A percentile compares a stretch with the other conserved stretches of the same genome.
phyloP scores from a whole-genome alignment of 345 rosid species.

The Melaleuca quinquenervia region DNA sequence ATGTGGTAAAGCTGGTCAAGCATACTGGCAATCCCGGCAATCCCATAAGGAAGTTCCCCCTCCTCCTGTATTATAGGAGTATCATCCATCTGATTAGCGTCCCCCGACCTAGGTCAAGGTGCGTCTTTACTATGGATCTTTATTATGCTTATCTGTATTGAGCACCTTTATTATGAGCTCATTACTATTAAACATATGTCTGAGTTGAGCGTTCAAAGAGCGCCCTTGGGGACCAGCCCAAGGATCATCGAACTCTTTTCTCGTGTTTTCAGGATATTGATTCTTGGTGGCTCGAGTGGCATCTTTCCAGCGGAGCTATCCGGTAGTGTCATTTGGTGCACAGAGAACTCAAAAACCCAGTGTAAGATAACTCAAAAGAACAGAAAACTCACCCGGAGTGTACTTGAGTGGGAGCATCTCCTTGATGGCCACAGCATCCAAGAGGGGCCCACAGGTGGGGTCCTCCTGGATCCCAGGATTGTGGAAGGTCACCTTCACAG shows the following conservation, averaged over 20 bases:
- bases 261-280: no score
- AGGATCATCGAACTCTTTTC: no score
- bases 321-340: no score
- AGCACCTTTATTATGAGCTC: no score
- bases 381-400: conserved; percentile 20
- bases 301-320: no score
- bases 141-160: not conserved
- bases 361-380: not conserved
- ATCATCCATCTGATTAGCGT: not conserved
- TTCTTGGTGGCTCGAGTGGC: no score
- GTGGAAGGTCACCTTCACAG: conserved; percentile 53
- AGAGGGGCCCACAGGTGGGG: conserved; percentile 69
- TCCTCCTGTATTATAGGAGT: not conserved
- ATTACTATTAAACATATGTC: no score
- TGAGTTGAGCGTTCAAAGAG: no score
- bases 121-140: not conserved
- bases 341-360: not conserved
- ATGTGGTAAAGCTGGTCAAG: not conserved
- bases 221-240: no score
- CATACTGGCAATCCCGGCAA: not conserved
- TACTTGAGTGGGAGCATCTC: conserved; percentile 38
- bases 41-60: not conserved
- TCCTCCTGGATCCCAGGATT: conserved; percentile 85
- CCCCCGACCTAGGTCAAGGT: not conserved
- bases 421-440: conserved; percentile 82